Base-by-base conservation (phyloP, 2,329 filamentous ascomycete species). In the Talaromyces albobiverticillius region DNA sequence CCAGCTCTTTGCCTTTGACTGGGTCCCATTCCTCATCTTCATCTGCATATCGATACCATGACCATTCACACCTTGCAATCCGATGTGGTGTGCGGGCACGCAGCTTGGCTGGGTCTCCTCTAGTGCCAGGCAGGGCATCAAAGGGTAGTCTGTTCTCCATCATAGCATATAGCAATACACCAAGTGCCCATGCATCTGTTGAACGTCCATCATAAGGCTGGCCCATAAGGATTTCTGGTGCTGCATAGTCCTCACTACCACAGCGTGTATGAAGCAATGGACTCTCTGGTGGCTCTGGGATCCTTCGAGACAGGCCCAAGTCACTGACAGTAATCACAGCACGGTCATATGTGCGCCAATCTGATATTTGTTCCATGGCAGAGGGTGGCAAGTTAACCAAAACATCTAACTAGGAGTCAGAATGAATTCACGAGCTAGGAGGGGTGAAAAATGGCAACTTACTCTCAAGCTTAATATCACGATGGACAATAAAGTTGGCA, bases 391-490 rank as follows among this genome's bases (percentile, higher is more conserved):
- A 79, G 67, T 96, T 97, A 64, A 97, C 88, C 26, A 99, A 85
- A 40, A 96, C 90, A 70, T 97, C 90, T 95, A 66, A 23, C 42
- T 26, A 23, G 45, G 58, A 51, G 62, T 68, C 45, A 62, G 60
- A 50, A 51, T 20, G 13, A 42, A 10, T 32, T 38, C 36, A 6
- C 29, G 26, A n/a, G n/a, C 47, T 16, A 29, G 36, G 51, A n/a
- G 45, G 43, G 22, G 43, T 38, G 46, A 57, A 51, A 18, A 32
- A 53, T 29, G 43, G 26, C 23, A 25, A 79, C 86, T 74, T 81
- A 94, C 89, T 99, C 79, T 99, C 94, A 56, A 99, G 85, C 75
- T 99, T 99, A 72, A 99, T 95, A 71, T 99, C 94, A 57, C 94
- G 85, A 69, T 99, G 94, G 51, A 97, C 93, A 67, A 99, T 96